A percentile compares a stretch with the other conserved stretches of the same genome.
Conservation (phyloP, 352 stramenopile genomes). For the Phytophthora rubi region DNA sequence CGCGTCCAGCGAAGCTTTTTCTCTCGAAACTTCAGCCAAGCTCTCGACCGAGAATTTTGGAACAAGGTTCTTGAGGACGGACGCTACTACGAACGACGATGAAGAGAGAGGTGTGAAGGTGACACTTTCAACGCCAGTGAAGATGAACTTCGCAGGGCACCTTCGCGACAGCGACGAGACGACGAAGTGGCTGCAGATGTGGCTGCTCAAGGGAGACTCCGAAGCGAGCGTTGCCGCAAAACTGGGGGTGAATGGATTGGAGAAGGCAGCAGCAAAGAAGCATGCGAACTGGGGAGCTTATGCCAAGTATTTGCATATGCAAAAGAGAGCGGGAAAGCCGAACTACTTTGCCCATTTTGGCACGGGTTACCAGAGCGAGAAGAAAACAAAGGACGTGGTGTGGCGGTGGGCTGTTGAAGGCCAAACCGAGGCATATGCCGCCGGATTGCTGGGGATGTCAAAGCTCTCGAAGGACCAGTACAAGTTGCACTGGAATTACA, state of each 20-base stretch:
- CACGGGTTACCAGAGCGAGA: neutral
- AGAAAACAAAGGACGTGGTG: neutral
- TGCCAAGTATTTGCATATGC: neutral
- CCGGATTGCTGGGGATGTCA: neutral
- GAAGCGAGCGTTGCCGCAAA: neutral
- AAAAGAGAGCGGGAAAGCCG: neutral
- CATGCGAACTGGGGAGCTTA: neutral
- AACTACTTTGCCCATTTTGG: neutral
- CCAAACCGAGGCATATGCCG: neutral
- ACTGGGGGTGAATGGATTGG: neutral
- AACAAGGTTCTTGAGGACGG: neutral
- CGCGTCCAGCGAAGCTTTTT: neutral
- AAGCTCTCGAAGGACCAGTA: neutral
- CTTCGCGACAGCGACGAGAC: neutral
- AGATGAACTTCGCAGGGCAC: neutral
- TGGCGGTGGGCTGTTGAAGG: neutral
- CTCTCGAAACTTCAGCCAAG: neutral
- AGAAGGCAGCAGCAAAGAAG: neutral
- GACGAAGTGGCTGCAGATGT: no score
- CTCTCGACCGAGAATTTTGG: neutral
- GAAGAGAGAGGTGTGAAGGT: neutral
- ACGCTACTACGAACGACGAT: neutral
- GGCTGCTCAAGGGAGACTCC: neutral
- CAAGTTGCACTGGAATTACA: neutral
- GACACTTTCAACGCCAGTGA: neutral